phyloP scores from a whole-genome alignment of 768 basidiomycete genomes.

The Lactarius akahatsu region DNA sequence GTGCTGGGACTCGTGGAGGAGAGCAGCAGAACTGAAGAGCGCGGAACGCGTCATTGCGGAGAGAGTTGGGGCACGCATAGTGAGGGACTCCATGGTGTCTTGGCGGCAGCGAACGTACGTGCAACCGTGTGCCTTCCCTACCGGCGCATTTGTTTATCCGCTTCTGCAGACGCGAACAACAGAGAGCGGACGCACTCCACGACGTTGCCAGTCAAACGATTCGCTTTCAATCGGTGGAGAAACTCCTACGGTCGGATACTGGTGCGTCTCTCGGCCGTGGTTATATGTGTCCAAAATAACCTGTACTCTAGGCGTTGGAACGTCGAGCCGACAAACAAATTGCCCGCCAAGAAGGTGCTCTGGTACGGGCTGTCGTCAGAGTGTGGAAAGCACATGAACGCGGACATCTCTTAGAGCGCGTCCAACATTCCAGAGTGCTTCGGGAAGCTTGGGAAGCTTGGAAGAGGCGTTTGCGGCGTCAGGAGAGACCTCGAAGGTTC shows the following conservation, averaged over 20 bases:
- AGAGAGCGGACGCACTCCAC: conserved; percentile 45
- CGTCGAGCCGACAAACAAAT: conserved; percentile 56
- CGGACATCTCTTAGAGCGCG: conserved; percentile 55
- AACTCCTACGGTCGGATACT: conserved; percentile 47
- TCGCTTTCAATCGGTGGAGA: conserved; percentile 56
- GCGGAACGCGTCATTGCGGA: conserved; percentile 47
- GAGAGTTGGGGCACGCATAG: conserved; percentile 49
- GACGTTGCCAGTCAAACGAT: conserved; percentile 46
- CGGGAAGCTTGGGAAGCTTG: conserved; percentile 51
- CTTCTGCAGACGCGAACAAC: conserved; percentile 44
- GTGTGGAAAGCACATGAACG: conserved; percentile 72
- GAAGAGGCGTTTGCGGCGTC: conserved; percentile 45
- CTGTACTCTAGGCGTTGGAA: conserved; percentile 48
- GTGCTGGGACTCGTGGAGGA: conserved; percentile 61
- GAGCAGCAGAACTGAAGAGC: conserved; percentile 42
- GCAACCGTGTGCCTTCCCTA: neutral
- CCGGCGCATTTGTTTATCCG: conserved; percentile 12
- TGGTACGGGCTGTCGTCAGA: conserved; percentile 56
- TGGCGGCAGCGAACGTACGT: conserved; percentile 64
- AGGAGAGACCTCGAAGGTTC: conserved; percentile 48
- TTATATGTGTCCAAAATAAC: neutral
- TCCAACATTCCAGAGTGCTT: conserved; percentile 46
- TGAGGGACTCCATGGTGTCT: conserved; percentile 45
- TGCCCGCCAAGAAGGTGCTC: conserved; percentile 54
- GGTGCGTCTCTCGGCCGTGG: conserved; percentile 39